Base-by-base conservation (phyloP, 352 stramenopile genomes). In the Phytophthora cactorum region DNA sequence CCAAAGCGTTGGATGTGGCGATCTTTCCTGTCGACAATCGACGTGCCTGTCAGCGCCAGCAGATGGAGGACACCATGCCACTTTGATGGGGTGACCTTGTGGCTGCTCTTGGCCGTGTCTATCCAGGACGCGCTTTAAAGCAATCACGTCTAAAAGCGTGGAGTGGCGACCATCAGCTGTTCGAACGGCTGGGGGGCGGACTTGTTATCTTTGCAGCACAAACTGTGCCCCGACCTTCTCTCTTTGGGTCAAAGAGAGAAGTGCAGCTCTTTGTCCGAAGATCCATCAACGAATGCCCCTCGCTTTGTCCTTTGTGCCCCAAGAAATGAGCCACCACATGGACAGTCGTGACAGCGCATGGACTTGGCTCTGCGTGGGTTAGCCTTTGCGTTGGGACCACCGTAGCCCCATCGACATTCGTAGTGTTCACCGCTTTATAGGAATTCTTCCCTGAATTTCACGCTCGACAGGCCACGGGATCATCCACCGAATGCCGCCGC, bases 321-420 rank as follows among this genome's bases (percentile, higher is more conserved):
- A 59, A 44, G 59, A 66, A 66, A 45, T 59, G 38, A 32, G 47
- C 49, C 61, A 63, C 61, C 61, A 63, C 61, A 68, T 69, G 62
- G 62, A 70, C 54, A 56, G 46, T 65, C 63, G 54, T 70, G 55
- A 61, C 51, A 11, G 60, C 31, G 34, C 43, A 68, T 62, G 60
- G 60, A 61, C 50, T 62, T 28, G 59, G 17, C 52, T 25, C 14
- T 6, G n/a, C 22, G 59, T 63, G 61, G 52, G 61, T 68, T 53
- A 62, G 58, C 41, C 25, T 49, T 39, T 39, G 34, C 34, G 34
- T 39, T 10, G 34, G 34, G 10, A 39, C 34, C 34, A 39, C 34
- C 34, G 8, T 3, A 12, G 34, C 34, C 27, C 10, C 47, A 54
- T 22, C 57, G 45, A 57, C 25, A 51, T n/a, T 47, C 22, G 32